These are phyloP conservation scores for Inga leiocalycina DNA, from an alignment of 306 rosid species.

Conservation along the genomic window DNA sequence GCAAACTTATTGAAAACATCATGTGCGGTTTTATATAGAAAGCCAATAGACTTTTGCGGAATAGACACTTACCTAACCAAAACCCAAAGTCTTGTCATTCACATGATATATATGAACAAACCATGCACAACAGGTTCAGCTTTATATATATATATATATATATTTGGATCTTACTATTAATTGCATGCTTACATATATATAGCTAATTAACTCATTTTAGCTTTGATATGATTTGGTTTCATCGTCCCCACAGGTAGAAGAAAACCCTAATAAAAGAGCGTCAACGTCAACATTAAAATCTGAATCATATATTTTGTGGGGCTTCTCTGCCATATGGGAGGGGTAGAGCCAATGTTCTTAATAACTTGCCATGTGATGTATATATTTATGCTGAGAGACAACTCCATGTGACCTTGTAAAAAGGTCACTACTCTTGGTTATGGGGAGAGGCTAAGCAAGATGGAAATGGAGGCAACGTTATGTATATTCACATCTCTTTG, in stretches of 20 bases:
- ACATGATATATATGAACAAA: background rate
- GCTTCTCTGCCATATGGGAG: constrained; percentile 27
- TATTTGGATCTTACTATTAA: background rate
- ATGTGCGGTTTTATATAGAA: too few species aligned
- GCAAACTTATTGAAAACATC: too few species aligned
- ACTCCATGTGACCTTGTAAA: constrained; percentile 36
- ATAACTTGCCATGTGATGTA: constrained; percentile 30
- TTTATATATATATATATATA: background rate
- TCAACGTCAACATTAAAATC: background rate
- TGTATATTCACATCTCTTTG: background rate
- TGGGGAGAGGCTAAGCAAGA: constrained; percentile 21
- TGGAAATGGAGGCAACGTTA: background rate
- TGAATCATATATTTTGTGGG: constrained; percentile 13
- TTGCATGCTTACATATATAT: background rate
- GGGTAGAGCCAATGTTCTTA: background rate
- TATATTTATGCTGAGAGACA: constrained; percentile 12
- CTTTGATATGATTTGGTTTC: background rate
- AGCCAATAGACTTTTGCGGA: too few species aligned
- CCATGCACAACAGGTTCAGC: background rate
- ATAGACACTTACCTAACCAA: too few species aligned
- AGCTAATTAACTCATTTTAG: background rate
- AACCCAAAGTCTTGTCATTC: too few species aligned
- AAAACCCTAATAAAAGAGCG: background rate
- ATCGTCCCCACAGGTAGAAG: background rate
- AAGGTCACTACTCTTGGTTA: constrained; percentile 25